phyloP scores from a whole-genome alignment of 2,329 filamentous ascomycete species.

The Ophiostoma tasmaniense region DNA sequence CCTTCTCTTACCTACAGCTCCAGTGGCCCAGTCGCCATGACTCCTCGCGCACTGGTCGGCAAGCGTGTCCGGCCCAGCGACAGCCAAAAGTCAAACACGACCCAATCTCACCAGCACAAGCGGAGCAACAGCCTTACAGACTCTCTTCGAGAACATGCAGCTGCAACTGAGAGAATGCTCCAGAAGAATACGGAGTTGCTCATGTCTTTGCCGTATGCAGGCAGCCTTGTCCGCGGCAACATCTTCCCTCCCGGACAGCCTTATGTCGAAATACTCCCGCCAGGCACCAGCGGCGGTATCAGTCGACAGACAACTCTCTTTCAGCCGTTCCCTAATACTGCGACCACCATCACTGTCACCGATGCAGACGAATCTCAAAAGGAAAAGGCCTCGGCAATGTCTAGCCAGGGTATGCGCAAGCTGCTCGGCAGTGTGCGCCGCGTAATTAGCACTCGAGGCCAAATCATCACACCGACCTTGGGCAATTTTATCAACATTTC shows the following conservation, averaged over 20 bases:
- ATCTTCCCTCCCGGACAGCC: constrained; percentile 74
- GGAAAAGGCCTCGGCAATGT: constrained; percentile 51
- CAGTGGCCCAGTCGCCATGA: constrained; percentile 46
- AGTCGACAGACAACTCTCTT: constrained; percentile 48
- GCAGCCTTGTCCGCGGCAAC: constrained; percentile 80
- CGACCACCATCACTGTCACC: constrained; percentile 14
- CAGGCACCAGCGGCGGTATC: constrained; percentile 37
- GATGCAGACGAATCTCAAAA: constrained; percentile 26
- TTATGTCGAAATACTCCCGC: constrained; percentile 60
- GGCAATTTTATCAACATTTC: constrained; percentile 41
- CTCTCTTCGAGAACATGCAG: constrained; percentile 62
- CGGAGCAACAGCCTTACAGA: constrained; percentile 83
- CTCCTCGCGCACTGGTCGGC: constrained; percentile 48
- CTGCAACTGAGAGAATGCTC: constrained; percentile 38
- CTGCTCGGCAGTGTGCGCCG: constrained; percentile 79
- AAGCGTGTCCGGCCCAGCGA: constrained; percentile 46
- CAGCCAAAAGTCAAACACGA: constrained; percentile 28
- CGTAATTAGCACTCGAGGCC: constrained; percentile 58
- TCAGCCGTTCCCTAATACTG: constrained; percentile 27
- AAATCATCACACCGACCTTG: constrained; percentile 36
- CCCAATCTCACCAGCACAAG: constrained; percentile 50
- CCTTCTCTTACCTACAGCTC: constrained; percentile 40
- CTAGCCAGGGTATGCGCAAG: constrained; percentile 70
- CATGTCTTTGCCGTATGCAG: constrained; percentile 60
- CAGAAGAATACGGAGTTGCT: constrained; percentile 50